Evolutionary conservation across 2,329 filamentous ascomycete genomes (phyloP).

Genomic region (Ophiostoma sp.): DNA sequence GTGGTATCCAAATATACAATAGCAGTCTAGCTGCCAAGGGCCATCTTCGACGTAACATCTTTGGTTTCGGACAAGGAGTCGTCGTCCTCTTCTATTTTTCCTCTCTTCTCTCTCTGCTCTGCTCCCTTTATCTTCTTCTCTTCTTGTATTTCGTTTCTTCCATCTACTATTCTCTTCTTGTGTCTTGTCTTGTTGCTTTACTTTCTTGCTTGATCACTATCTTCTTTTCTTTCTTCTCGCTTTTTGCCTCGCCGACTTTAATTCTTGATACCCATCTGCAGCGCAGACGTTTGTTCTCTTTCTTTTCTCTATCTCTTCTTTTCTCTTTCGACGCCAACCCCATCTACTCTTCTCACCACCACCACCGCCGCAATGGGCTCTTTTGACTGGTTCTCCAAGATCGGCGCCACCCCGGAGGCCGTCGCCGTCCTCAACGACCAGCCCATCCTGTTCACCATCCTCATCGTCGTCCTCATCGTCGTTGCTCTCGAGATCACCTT

Average conservation of each 20-base stretch:
- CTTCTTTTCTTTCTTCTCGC: neutral
- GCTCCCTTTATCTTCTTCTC: neutral
- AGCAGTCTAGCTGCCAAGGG: neutral
- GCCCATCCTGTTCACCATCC: constrained; percentile 53
- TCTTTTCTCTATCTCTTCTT: neutral
- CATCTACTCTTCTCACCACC: neutral
- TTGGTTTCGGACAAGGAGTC: constrained; percentile 21
- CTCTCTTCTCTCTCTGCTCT: neutral
- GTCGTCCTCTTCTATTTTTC: constrained; percentile 2
- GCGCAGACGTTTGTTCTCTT: constrained; percentile 14
- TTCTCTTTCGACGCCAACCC: no score
- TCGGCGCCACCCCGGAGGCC: constrained; percentile 54
- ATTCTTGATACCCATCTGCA: constrained; percentile 20
- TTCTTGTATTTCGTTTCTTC: neutral
- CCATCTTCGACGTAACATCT: constrained; percentile 21
- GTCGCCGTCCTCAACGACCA: constrained; percentile 58
- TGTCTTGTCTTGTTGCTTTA: neutral
- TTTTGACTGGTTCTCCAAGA: constrained; percentile 52
- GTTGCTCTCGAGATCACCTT: constrained; percentile 44
- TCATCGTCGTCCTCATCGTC: constrained; percentile 50
- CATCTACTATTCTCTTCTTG: constrained; percentile 7
- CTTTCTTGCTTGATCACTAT: neutral
- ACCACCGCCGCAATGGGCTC: constrained; percentile 37
- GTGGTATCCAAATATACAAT: constrained; percentile 11
- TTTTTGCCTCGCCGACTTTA: neutral